Conservation (phyloP, 441 rosid genomes). For the Gossypium gossypioides region DNA sequence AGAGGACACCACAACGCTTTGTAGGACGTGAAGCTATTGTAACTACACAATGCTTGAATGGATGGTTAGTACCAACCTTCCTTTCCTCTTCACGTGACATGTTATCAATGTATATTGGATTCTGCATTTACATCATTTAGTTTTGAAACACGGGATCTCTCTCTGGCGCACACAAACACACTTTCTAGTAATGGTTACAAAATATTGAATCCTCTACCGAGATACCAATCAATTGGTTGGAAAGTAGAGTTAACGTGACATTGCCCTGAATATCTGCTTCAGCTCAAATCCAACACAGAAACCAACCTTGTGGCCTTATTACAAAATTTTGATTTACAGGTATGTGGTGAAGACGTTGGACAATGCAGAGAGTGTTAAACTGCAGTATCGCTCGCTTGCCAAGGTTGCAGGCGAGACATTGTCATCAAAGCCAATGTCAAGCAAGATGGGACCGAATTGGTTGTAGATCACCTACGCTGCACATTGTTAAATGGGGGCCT, state of each 20-base stretch:
- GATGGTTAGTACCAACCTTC: slow-evolving; percentile 49
- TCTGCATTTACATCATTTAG: neutral
- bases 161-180: neutral
- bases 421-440: slow-evolving; percentile 31
- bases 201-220: neutral
- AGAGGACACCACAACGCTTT: slow-evolving; percentile 90
- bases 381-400: slow-evolving; percentile 83
- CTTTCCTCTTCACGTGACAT: neutral
- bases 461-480: slow-evolving; percentile 15
- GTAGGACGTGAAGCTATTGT: slow-evolving; percentile 96
- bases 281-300: neutral
- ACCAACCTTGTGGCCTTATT: neutral
- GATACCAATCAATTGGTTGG: neutral
- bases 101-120: neutral
- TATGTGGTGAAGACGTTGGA: slow-evolving; percentile 87
- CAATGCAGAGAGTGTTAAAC: slow-evolving; percentile 87
- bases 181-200: neutral
- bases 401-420: slow-evolving; percentile 44
- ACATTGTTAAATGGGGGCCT: slow-evolving; percentile 1
- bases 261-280: neutral
- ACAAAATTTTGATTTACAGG: slow-evolving; percentile 33
- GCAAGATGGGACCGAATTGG: slow-evolving; percentile 58
- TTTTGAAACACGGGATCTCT: neutral
- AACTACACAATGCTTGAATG: slow-evolving; percentile 94
- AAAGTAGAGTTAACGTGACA: neutral